These are phyloP conservation scores for Lipomyces kockii DNA, from an alignment of 805 yeast species.

Conservation along the genomic window DNA sequence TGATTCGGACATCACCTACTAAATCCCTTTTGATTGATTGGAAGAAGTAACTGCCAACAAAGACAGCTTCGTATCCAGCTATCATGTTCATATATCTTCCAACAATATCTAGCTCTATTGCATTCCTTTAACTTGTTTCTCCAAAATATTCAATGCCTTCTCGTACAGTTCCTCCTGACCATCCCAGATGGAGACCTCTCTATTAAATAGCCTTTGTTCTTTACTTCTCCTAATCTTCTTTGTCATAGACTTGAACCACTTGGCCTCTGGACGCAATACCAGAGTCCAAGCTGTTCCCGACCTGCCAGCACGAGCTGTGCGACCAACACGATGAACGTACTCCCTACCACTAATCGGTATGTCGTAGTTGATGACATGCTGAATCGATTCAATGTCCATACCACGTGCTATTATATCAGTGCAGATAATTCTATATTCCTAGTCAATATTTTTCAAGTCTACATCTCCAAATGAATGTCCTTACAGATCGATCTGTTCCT, in stretches of 20 bases:
- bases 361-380: slow-evolving; percentile 86
- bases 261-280: slow-evolving; percentile 78
- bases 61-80: too few species aligned
- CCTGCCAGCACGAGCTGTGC: slow-evolving; percentile 93
- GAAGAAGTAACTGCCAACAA: too few species aligned
- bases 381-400: slow-evolving; percentile 72
- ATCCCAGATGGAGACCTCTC: slow-evolving; percentile 43
- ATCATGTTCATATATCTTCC: neutral
- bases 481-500: slow-evolving; percentile 55
- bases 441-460: neutral
- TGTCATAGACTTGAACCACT: slow-evolving; percentile 47
- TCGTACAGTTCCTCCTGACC: slow-evolving; percentile 52
- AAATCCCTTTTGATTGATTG: too few species aligned
- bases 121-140: slow-evolving; percentile 46
- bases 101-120: neutral
- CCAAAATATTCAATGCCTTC: slow-evolving; percentile 52
- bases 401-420: slow-evolving; percentile 98
- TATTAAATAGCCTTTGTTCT: slow-evolving; percentile 41
- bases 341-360: slow-evolving; percentile 86
- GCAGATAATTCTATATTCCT: slow-evolving; percentile 50
- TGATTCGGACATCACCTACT: too few species aligned
- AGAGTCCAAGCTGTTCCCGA: slow-evolving; percentile 75
- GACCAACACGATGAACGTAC: slow-evolving; percentile 93
- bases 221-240: slow-evolving; percentile 35
- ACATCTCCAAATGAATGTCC: neutral